These are phyloP conservation scores for Pestalotiopsis sp. DNA, from an alignment of 2,329 filamentous ascomycete species.

Conservation along the genomic window DNA sequence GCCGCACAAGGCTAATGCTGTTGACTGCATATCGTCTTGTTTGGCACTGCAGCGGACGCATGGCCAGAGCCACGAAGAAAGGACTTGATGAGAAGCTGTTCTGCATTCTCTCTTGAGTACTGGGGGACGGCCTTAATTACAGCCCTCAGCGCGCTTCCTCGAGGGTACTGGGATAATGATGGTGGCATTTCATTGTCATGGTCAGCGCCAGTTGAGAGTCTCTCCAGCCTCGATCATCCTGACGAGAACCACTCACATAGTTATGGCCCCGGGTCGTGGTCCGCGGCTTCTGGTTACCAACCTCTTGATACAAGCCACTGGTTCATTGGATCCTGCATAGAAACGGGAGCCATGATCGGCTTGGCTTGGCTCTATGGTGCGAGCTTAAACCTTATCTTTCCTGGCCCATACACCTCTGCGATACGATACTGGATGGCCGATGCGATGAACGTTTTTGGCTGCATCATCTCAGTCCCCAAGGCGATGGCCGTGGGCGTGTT, in stretches of 20 bases:
- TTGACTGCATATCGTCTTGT: neutral
- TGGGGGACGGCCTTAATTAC: neutral
- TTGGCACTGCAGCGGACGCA: neutral
- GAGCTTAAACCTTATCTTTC: neutral
- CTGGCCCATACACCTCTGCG: neutral
- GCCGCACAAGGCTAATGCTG: neutral
- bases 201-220: neutral
- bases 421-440: neutral
- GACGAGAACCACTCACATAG: neutral
- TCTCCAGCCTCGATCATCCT: neutral
- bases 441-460: neutral
- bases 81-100: neutral
- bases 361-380: neutral
- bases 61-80: neutral
- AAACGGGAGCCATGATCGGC: neutral
- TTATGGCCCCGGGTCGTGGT: neutral
- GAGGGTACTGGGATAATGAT: neutral
- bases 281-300: neutral
- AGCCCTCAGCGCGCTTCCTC: neutral
- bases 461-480: neutral
- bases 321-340: neutral
- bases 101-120: neutral
- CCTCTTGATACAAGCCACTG: neutral
- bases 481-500: neutral
- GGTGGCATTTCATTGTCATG: neutral